Conservation (phyloP, 495 filamentous ascomycete genomes). For the Hamigera avellanea region DNA sequence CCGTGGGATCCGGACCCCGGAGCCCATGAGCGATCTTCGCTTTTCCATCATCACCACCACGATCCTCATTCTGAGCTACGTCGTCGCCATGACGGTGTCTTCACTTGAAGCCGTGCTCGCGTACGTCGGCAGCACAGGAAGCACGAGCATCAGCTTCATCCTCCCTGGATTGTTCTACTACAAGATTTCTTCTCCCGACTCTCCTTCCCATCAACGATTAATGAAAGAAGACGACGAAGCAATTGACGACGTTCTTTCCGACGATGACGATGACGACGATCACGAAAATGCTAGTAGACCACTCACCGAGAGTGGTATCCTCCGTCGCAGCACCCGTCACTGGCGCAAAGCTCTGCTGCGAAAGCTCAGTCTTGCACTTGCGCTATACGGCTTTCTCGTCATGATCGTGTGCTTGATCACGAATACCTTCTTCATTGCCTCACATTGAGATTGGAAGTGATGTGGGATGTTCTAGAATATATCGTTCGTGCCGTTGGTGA, state of each 20-base stretch:
- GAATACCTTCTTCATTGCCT: constrained; percentile 63
- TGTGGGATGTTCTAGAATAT: not conserved
- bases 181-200: constrained; percentile 85
- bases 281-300: constrained; percentile 20
- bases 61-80: constrained; percentile 74
- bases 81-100: constrained; percentile 80
- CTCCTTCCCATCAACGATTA: constrained; percentile 67
- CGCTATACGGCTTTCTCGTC: constrained; percentile 72
- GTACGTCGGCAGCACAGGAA: constrained; percentile 90
- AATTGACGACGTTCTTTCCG: constrained; percentile 24
- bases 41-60: constrained; percentile 83
- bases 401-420: constrained; percentile 83
- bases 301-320: constrained; percentile 31
- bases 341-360: constrained; percentile 54
- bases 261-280: constrained; percentile 33
- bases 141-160: constrained; percentile 92
- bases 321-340: constrained; percentile 39
- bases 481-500: constrained; percentile 2
- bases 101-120: constrained; percentile 84
- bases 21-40: constrained; percentile 69
- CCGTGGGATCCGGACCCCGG: constrained; percentile 22
- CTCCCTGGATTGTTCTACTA: constrained; percentile 95
- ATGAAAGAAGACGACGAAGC: constrained; percentile 81
- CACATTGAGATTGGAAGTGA: constrained; percentile 25
- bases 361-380: constrained; percentile 60